Evolutionary conservation across 495 filamentous ascomycete genomes (phyloP).

Genomic region (Aspergillus wentii): DNA sequence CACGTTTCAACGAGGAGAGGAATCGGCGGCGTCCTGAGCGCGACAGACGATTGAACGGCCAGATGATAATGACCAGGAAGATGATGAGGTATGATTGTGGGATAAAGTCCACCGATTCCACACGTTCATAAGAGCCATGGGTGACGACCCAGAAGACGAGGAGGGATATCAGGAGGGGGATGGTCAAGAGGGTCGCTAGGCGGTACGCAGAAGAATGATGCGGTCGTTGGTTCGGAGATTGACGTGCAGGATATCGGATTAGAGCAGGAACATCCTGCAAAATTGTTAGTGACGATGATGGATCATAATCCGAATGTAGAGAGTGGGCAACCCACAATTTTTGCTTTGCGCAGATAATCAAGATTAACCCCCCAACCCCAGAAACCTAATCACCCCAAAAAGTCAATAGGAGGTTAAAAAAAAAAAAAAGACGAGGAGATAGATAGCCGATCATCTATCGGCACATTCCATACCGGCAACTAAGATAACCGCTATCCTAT

Average conservation of each 20-base stretch:
- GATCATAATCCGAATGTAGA: not conserved
- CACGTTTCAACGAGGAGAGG: constrained; percentile 63
- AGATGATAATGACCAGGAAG: constrained; percentile 61
- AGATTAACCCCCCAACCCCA: constrained; percentile 91
- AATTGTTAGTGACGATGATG: not conserved
- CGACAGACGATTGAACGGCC: constrained; percentile 67
- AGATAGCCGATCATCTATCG: no score
- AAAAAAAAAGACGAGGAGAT: no score
- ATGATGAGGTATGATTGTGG: constrained; percentile 74
- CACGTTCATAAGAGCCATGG: constrained; percentile 57
- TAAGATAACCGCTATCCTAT: constrained; percentile 72
- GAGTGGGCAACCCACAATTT: constrained; percentile 54
- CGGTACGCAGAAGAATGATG: constrained; percentile 81
- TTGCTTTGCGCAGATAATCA: constrained; percentile 66
- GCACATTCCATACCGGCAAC: constrained; percentile 58
- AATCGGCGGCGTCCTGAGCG: constrained; percentile 71
- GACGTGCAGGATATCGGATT: constrained; percentile 70
- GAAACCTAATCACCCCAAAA: constrained; percentile 51
- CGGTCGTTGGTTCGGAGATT: constrained; percentile 57
- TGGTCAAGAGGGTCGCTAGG: constrained; percentile 67
- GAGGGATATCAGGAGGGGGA: constrained; percentile 64
- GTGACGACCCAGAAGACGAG: constrained; percentile 79
- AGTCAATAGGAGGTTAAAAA: constrained; percentile 1
- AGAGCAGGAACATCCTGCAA: constrained; percentile 69
- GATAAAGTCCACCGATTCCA: constrained; percentile 72